Evolutionary conservation across 2,329 filamentous ascomycete genomes (phyloP).

Genomic region (Ampelomyces quisqualis): DNA sequence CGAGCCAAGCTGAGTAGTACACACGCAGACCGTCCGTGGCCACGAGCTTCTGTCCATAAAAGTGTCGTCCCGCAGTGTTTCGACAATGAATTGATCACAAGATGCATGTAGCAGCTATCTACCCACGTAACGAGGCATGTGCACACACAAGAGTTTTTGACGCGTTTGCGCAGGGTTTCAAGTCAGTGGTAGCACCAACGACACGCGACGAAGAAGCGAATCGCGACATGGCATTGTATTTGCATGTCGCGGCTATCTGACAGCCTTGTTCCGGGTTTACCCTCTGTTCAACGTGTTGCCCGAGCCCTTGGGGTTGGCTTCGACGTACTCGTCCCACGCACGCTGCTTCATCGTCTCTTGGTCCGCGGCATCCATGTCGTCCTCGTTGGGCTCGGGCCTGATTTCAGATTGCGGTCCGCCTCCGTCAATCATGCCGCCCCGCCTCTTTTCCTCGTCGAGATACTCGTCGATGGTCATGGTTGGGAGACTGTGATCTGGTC

Average conservation of each 20-base stretch:
- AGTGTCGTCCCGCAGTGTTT: too few species aligned
- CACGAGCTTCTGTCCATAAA: too few species aligned
- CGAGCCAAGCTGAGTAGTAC: too few species aligned
- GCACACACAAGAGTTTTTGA: too few species aligned
- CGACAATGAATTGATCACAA: too few species aligned
- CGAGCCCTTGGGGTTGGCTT: slow-evolving; percentile 81
- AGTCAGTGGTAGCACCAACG: background rate
- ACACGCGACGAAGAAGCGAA: too few species aligned
- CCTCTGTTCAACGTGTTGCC: slow-evolving; percentile 84
- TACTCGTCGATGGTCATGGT: slow-evolving; percentile 99
- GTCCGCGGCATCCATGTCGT: slow-evolving; percentile 84
- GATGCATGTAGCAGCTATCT: too few species aligned
- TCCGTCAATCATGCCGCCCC: slow-evolving; percentile 88
- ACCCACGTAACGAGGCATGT: too few species aligned
- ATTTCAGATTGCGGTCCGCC: slow-evolving; percentile 74
- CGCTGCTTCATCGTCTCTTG: slow-evolving; percentile 89
- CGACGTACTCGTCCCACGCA: slow-evolving; percentile 91
- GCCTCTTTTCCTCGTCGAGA: slow-evolving; percentile 80
- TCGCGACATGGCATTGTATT: background rate
- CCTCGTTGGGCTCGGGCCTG: slow-evolving; percentile 77
- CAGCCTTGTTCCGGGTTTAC: slow-evolving; percentile 24
- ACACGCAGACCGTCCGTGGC: too few species aligned
- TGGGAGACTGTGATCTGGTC: slow-evolving; percentile 86
- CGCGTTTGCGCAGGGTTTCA: too few species aligned
- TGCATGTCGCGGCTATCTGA: slow-evolving; percentile 15